Evolutionary conservation across 176 grass and related monocot species (phyloP), one percentile per base, ranked within the genome.

Genomic region (Eremochloa ophiuroides): DNA sequence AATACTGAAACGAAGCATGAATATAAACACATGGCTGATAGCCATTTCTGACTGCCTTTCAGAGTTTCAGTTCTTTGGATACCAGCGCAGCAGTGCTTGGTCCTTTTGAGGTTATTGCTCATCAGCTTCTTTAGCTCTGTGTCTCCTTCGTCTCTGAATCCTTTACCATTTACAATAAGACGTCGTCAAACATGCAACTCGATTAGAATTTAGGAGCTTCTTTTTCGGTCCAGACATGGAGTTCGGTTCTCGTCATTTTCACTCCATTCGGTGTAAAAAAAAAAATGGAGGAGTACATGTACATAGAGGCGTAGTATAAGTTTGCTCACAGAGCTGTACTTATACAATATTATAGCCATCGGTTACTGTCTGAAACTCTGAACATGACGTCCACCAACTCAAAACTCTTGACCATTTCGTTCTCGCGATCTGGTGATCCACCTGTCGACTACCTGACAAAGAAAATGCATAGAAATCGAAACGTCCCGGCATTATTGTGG

Each of bases 301-400:
- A 20, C 48, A 44, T 14, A n/a, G 76, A 76, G 16, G 69, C 50
- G 53, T 58, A n/a, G n/a, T 68, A 4, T 15, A 6, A 38, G 35
- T 43, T 61, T 82, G 50, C 31, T 55, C 76, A 9, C 56, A 62
- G 33, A 62, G 70, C 51, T 39, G 62, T 18, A 18, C 38, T n/a
- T n/a, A n/a, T n/a, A 69, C 9, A 67, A 79, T 48, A 79, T 13
- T 25, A 28, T 59, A 11, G 27, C 33, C n/a, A 12, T n/a, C 20
- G 8, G 70, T 2, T 64, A 16, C 12, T 64, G 28, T 66, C 80
- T 18, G 78, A 73, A 48, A 48, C 35, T 28, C 70, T 77, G 66
- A 90, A 83, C 58, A 37, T 66, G 88, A 59, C 58, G 33, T 29
- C 71, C 65, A 82, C 75, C 78, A 78, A 73, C 83, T 73, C 37